These are phyloP conservation scores for Alnus rubra DNA, from an alignment of 306 rosid genomes.

Conservation along the genomic window DNA sequence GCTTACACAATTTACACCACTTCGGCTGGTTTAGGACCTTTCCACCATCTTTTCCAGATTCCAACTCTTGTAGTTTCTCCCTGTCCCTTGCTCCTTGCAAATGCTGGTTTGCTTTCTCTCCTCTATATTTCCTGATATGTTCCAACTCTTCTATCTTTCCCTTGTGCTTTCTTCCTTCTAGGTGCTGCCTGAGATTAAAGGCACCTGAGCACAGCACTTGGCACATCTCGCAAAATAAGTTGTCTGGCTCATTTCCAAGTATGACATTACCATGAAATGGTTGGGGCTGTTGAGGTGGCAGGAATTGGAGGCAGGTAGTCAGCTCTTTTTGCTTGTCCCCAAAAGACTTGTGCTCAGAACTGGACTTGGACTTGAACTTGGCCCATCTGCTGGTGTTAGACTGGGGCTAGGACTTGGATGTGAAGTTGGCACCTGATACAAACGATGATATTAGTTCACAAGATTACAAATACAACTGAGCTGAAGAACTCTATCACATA, in stretches of 20 bases:
- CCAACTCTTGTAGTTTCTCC: conserved; percentile 4
- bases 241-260: not conserved
- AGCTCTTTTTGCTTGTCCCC: conserved; percentile 21
- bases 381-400: not conserved
- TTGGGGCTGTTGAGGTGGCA: not conserved
- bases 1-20: conserved; percentile 33
- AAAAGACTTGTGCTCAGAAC: conserved; percentile 6
- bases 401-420: not conserved
- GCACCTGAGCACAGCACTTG: conserved; percentile 18
- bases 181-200: conserved; percentile 27
- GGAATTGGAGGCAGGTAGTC: not conserved
- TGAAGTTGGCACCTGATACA: conserved; percentile 22
- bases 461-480: not conserved
- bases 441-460: not conserved
- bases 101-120: conserved; percentile 10
- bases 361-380: conserved; percentile 12
- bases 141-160: conserved; percentile 5
- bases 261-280: conserved; percentile 10
- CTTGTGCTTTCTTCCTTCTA: conserved; percentile 29
- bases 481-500: not conserved
- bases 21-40: conserved; percentile 3
- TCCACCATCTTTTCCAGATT: conserved; percentile 10
- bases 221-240: conserved; percentile 20
- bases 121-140: not conserved
- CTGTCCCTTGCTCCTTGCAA: conserved; percentile 15